Evolutionary conservation across 495 filamentous ascomycete species (phyloP), one percentile per base, ranked within the genome.

Genomic region (Melanomma pulvis-pyrius): DNA sequence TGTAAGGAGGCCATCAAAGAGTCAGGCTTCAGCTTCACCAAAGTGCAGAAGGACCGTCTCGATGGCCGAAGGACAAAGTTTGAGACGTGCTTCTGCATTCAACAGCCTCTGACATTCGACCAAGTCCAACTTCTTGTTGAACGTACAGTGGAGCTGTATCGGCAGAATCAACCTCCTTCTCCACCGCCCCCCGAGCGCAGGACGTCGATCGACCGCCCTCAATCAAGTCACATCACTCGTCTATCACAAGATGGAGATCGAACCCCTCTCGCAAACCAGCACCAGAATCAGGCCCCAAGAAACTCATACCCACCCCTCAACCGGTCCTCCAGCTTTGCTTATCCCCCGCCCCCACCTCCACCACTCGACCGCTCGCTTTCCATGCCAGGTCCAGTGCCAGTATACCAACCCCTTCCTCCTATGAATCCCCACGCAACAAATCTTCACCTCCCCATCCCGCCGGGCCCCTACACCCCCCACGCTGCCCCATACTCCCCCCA

Each of bases 111-210:
- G 32, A 66, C 62, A 15, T 72, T 69, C 44, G 50, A 58, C 26
- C 51, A 72, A 69, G 58, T 72, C n/a, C 36, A 63, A 19, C 44
- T 22, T 4, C 70, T 72, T 11, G 66, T 72, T 12, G 70, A 72
- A 49, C 61, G 67, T 15, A 72, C 70, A 9, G 59, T 67, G 8
- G 66, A 72, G 48, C 44, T 69, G 13, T 69, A 63, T 22, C 66
- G 66, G 11, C 24, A 61, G 32, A 64, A 53, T 15, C 17, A 44
- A 34, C 32, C 50, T 1, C 50, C 51, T 22, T 52, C 56, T 12
- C 62, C 57, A n/a, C 25, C 61, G 15, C 13, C 48, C 2, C 12
- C 48, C 15, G 9, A 9, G 15, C 50, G 50, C 24, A 50, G 51
- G 15, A 28, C 50, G n/a, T 63, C 61, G 2, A 56, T 44, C 24